A percentile compares a stretch with the other conserved stretches of the same genome.
phyloP scores from a whole-genome alignment of 352 stramenopile species.

The Halophytophthora batemanensis region DNA sequence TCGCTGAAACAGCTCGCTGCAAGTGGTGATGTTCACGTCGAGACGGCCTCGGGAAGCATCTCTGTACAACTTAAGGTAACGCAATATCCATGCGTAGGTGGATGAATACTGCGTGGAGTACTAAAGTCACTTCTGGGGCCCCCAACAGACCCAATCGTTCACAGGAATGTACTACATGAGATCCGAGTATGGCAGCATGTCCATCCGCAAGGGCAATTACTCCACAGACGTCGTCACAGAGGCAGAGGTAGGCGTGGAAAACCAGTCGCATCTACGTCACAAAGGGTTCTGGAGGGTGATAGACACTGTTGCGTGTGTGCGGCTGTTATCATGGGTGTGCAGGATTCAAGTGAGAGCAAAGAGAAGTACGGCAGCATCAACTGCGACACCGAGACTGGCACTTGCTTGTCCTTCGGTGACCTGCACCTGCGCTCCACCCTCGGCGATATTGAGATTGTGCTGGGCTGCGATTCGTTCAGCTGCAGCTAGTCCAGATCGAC shows the following conservation, averaged over 20 bases:
- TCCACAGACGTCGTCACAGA: constrained; percentile 39
- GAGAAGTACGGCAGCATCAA: constrained; percentile 71
- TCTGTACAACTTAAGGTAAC: constrained; percentile 46
- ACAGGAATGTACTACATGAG: constrained; percentile 61
- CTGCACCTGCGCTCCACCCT: constrained; percentile 59
- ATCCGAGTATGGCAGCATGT: constrained; percentile 55
- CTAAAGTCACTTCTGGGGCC: not conserved
- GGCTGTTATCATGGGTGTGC: not conserved
- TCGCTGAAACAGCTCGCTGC: constrained; percentile 43
- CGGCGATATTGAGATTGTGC: constrained; percentile 62
- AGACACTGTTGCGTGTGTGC: not conserved
- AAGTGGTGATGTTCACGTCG: constrained; percentile 56
- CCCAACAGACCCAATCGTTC: constrained; percentile 47
- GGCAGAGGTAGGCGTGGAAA: constrained; percentile 22
- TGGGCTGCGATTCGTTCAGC: constrained; percentile 66
- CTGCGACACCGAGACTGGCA: constrained; percentile 42
- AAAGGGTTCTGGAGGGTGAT: not conserved
- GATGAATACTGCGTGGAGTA: too few species aligned
- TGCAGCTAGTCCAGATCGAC: constrained; percentile 23
- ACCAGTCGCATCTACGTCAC: not conserved
- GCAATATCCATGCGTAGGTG: not conserved
- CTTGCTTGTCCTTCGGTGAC: constrained; percentile 62
- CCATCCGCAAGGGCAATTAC: constrained; percentile 58
- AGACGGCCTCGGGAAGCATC: constrained; percentile 65
- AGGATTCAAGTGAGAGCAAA: constrained; percentile 14